Conservation (phyloP, 2,329 filamentous ascomycete genomes). For the Sclerotiophoma versabilis region DNA sequence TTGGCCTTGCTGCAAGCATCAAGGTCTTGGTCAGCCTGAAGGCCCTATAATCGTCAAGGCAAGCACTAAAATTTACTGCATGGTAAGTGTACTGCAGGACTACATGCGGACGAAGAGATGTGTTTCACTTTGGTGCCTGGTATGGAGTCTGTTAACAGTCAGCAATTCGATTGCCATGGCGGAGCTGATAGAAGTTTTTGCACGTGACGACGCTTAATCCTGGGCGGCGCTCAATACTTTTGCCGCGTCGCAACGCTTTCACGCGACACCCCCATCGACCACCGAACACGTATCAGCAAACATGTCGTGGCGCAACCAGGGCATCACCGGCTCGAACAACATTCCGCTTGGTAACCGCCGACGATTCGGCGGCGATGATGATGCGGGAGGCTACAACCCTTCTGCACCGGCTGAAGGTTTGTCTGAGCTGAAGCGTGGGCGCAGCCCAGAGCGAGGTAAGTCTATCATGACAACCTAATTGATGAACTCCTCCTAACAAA, state of each 20-base stretch:
- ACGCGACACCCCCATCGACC: constrained; percentile 21
- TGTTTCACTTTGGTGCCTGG: no score
- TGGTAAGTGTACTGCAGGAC: no score
- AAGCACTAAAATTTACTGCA: no score
- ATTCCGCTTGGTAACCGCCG: constrained; percentile 88
- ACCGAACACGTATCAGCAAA: constrained; percentile 26
- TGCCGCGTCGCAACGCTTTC: constrained; percentile 9
- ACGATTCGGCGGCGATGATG: constrained; percentile 73
- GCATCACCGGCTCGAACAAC: constrained; percentile 98
- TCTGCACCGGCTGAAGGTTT: constrained; percentile 54
- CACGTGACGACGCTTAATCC: constrained; percentile 6
- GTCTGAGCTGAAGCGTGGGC: constrained; percentile 78
- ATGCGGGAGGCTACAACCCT: constrained; percentile 55
- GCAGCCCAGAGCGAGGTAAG: constrained; percentile 84
- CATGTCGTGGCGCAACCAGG: constrained; percentile 73
- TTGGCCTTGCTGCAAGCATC: not conserved
- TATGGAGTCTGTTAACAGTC: not conserved
- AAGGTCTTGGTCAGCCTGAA: not conserved
- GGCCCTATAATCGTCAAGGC: no score
- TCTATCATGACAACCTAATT: constrained; percentile 22
- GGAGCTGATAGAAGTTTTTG: not conserved
- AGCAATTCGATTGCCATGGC: not conserved
- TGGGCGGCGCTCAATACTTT: constrained; percentile 3
- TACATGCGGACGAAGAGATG: no score
- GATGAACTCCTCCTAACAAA: constrained; percentile 19